Percentiles rank a stretch among this genome's conserved stretches.
Conservation (phyloP, 129 eudicot genomes). For the Tagetes erecta region DNA sequence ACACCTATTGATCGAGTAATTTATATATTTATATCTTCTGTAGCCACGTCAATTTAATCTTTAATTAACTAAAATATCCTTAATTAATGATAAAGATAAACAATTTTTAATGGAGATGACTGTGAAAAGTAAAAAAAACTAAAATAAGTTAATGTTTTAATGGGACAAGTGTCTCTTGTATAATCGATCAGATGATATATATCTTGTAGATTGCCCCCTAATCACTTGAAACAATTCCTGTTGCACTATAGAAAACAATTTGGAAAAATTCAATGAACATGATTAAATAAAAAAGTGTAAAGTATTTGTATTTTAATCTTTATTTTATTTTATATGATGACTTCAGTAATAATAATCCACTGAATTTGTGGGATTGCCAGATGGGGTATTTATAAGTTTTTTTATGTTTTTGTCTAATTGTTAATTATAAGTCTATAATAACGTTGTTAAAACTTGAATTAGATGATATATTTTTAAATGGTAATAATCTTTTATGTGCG, state of each 20-base stretch:
- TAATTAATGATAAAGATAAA: conserved; percentile 31
- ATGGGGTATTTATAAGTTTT: conserved; percentile 2
- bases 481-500: not conserved
- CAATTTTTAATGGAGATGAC: conserved; percentile 29
- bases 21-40: conserved; percentile 1
- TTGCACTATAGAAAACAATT: conserved; percentile 39
- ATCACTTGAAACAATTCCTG: conserved; percentile 37
- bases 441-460: not conserved
- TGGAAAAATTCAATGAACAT: conserved; percentile 29
- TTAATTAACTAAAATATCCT: conserved; percentile 40
- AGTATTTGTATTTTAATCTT: conserved; percentile 22
- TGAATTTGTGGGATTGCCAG: conserved; percentile 33
- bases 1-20: conserved; percentile 22
- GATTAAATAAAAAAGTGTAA: conserved; percentile 16
- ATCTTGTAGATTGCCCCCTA: conserved; percentile 37
- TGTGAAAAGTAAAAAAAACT: conserved; percentile 30
- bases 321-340: conserved; percentile 24
- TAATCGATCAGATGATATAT: conserved; percentile 19
- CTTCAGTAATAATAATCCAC: conserved; percentile 40
- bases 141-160: not conserved
- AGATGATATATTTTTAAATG: not conserved
- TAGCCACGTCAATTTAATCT: conserved; percentile 33
- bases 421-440: not conserved
- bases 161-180: conserved; percentile 39
- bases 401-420: not conserved